These are phyloP conservation scores for Roridomyces roridus DNA, from an alignment of 768 basidiomycete genomes.

Conservation along the genomic window DNA sequence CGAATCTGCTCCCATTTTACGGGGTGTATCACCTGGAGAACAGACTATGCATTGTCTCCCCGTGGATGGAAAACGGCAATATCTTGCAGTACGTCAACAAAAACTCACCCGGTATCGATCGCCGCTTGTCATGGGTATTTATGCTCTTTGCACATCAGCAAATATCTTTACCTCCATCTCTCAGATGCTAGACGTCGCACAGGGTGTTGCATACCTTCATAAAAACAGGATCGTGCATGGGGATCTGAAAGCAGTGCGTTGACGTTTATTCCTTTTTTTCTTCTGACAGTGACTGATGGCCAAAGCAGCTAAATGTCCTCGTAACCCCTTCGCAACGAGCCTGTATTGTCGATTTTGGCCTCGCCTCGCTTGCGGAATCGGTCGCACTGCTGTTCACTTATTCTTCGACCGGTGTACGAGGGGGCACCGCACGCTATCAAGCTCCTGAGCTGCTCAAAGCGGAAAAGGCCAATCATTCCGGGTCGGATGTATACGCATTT, in stretches of 20 bases:
- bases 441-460: conserved; percentile 44
- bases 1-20: conserved; percentile 30
- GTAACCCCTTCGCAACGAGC: conserved; percentile 46
- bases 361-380: conserved; percentile 36
- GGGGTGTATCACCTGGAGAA: conserved; percentile 25
- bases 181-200: conserved; percentile 23
- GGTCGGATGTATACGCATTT: conserved; percentile 47
- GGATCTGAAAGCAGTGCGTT: conserved; percentile 28
- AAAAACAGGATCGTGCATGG: conserved; percentile 24
- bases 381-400: conserved; percentile 24
- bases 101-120: neutral
- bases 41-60: conserved; percentile 31
- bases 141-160: no score
- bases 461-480: conserved; percentile 19
- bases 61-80: conserved; percentile 38
- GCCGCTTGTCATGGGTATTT: neutral
- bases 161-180: neutral
- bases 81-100: conserved; percentile 25
- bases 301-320: conserved; percentile 55
- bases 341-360: conserved; percentile 58
- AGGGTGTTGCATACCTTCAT: conserved; percentile 28
- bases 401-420: conserved; percentile 21
- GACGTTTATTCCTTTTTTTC: neutral
- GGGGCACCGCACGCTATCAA: conserved; percentile 40
- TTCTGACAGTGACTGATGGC: neutral